Percentiles rank a stretch among this genome's conserved stretches.
Evolutionary conservation across 169 alveolate genomes (phyloP).

Genomic region (Plasmodium malariae): DNA sequence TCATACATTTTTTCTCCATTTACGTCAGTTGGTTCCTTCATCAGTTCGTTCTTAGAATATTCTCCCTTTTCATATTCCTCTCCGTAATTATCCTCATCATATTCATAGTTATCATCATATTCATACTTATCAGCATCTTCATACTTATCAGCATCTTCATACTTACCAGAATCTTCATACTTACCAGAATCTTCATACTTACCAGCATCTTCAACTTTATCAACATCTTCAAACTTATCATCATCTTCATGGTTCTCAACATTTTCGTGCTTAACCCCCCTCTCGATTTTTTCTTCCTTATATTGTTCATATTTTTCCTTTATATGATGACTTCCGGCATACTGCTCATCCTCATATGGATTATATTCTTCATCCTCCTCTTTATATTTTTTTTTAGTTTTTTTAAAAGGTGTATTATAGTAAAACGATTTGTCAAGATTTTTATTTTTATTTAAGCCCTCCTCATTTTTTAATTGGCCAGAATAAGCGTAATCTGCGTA

Average conservation of each 20-base stretch:
- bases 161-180: neutral
- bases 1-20: too few species aligned
- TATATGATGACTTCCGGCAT: too few species aligned
- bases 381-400: slow-evolving; percentile 3
- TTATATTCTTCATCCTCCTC: slow-evolving; percentile 28
- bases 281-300: neutral
- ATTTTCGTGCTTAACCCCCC: slow-evolving; percentile 11
- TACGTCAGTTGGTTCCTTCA: too few species aligned
- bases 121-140: neutral
- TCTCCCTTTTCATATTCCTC: neutral
- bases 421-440: neutral
- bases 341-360: neutral
- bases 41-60: too few species aligned
- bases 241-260: neutral
- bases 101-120: neutral
- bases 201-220: neutral
- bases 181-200: neutral
- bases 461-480: neutral
- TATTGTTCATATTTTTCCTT: neutral
- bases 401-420: neutral
- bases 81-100: neutral
- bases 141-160: neutral
- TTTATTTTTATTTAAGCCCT: neutral
- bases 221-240: neutral
- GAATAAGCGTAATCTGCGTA: neutral